Percentiles rank a stretch among this genome's conserved stretches.
Evolutionary conservation across 352 stramenopile genomes (phyloP).

Genomic region (Phytophthora tentaculata): DNA sequence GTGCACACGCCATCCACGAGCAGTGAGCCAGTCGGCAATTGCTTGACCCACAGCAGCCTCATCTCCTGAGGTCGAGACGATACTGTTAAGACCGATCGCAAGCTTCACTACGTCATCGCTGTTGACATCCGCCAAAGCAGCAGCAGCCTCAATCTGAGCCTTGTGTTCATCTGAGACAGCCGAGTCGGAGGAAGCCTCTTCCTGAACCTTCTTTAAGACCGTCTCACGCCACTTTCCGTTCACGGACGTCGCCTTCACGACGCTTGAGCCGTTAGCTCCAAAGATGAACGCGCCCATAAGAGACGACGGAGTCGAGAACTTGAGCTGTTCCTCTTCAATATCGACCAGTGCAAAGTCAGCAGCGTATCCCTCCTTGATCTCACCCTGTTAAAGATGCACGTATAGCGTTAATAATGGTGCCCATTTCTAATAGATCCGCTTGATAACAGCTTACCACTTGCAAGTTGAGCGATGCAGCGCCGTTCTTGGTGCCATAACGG

Average conservation of each 20-base stretch:
- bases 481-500: conserved; percentile 71
- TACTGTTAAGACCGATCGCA: conserved; percentile 73
- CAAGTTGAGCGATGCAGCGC: conserved; percentile 71
- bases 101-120: conserved; percentile 73
- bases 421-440: background rate
- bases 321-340: conserved; percentile 73
- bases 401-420: conserved; percentile 3
- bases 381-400: conserved; percentile 42
- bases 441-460: conserved; percentile 49
- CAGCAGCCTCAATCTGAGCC: conserved; percentile 50
- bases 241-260: conserved; percentile 76
- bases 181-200: background rate
- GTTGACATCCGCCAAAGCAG: conserved; percentile 55
- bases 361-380: conserved; percentile 68
- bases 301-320: conserved; percentile 60
- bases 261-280: conserved; percentile 67
- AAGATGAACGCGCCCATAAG: conserved; percentile 78
- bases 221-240: conserved; percentile 75
- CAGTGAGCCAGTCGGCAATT: conserved; percentile 69
- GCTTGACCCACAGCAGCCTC: conserved; percentile 74
- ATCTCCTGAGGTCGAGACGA: conserved; percentile 73
- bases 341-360: conserved; percentile 80
- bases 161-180: conserved; percentile 52
- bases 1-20: conserved; percentile 75
- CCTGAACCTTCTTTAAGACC: conserved; percentile 23